These are phyloP conservation scores for Alternaria hordeiaustralica DNA, from an alignment of 2,329 filamentous ascomycete genomes.

Conservation along the genomic window DNA sequence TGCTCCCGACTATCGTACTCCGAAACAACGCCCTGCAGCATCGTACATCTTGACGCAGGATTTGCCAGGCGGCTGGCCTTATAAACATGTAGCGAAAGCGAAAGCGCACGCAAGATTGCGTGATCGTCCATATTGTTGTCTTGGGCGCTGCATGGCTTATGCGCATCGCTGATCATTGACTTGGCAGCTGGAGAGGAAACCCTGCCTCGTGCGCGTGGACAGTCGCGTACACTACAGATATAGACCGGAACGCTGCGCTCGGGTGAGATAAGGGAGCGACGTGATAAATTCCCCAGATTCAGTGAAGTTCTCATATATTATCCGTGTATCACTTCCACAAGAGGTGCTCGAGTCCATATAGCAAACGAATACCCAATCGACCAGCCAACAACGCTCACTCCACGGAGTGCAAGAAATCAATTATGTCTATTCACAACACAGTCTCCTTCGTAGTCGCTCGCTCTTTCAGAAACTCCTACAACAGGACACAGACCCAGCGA, in stretches of 20 bases:
- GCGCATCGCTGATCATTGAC: background rate
- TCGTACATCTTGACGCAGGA: background rate
- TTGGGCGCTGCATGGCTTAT: background rate
- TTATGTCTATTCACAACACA: background rate
- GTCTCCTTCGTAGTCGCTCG: background rate
- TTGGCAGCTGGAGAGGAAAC: background rate
- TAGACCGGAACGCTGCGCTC: background rate
- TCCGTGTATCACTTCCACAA: background rate
- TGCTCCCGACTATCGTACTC: background rate
- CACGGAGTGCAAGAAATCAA: background rate
- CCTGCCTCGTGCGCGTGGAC: background rate
- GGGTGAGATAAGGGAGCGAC: background rate
- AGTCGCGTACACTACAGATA: background rate
- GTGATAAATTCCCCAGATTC: background rate
- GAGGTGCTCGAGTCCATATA: background rate
- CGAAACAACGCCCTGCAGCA: background rate
- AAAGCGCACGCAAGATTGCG: constrained; percentile 5
- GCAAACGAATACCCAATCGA: background rate
- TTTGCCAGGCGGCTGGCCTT: background rate
- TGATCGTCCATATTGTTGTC: background rate
- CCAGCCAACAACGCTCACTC: background rate
- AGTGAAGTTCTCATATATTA: no score
- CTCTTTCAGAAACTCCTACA: background rate
- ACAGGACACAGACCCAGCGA: background rate
- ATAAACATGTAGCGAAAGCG: background rate